Evolutionary conservation across 164 flowering plant species (phyloP).

Genomic region (Sextonia rubra): DNA sequence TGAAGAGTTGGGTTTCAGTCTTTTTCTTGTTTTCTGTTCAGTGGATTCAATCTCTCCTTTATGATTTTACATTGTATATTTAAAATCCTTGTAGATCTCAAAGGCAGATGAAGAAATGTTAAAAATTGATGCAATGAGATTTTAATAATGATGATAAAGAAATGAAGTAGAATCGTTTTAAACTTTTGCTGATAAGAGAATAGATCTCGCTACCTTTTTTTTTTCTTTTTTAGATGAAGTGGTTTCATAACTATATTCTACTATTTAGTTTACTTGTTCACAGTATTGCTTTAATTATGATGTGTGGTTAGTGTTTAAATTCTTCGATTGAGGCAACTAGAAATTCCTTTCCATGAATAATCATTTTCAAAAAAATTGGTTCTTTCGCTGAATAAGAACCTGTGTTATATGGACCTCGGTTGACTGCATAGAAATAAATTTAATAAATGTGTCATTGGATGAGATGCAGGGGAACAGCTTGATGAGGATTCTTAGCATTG

Average conservation of each 20-base stretch:
- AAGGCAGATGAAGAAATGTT: neutral
- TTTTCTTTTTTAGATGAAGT: too few species aligned
- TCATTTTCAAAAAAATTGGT: neutral
- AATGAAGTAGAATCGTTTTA: neutral
- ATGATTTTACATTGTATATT: too few species aligned
- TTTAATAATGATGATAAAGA: too few species aligned
- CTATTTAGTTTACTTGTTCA: neutral
- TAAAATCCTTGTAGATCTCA: neutral
- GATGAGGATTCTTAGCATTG: conserved; percentile 88
- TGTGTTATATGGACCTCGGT: neutral
- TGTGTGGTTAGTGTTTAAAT: neutral
- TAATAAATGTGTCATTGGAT: neutral
- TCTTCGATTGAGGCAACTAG: neutral
- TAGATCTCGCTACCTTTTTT: neutral
- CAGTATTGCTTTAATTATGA: neutral
- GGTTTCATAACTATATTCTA: neutral
- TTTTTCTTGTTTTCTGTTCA: too few species aligned
- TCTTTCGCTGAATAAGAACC: neutral
- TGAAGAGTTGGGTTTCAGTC: too few species aligned
- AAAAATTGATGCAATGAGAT: neutral
- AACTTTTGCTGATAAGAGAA: neutral
- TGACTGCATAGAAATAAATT: neutral
- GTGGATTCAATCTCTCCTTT: too few species aligned
- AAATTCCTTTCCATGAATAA: neutral
- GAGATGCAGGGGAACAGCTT: conserved; percentile 85